A percentile compares a stretch with the other conserved stretches of the same genome.
Evolutionary conservation across 2,329 filamentous ascomycete species (phyloP).

Genomic region (Aspergillus unguis): DNA sequence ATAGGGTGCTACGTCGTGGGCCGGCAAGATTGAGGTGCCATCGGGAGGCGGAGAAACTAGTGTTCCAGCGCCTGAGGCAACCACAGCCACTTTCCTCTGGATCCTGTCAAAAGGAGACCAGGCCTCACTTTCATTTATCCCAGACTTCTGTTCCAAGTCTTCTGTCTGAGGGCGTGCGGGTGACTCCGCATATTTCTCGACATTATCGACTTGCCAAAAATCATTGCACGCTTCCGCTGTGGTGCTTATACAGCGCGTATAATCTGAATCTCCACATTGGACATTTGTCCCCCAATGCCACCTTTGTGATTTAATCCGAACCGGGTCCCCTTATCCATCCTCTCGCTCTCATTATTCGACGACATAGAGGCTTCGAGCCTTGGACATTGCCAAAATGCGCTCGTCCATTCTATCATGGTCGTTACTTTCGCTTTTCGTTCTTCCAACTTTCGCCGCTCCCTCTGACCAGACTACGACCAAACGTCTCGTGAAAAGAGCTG

Average conservation of each 20-base stretch:
- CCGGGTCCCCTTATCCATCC: conserved; percentile 7
- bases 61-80: conserved; percentile 19
- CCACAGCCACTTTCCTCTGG: conserved; percentile 11
- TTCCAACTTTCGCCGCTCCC: conserved; percentile 32
- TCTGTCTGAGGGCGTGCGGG: conserved; percentile 14
- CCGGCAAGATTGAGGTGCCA: conserved; percentile 25
- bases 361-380: conserved; percentile 17
- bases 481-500: conserved; percentile 29
- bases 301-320: conserved; percentile 25
- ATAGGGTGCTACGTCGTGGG: conserved; percentile 6
- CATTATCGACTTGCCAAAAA: neutral
- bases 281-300: conserved; percentile 24
- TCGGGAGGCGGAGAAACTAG: conserved; percentile 38
- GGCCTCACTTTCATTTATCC: conserved; percentile 17
- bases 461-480: conserved; percentile 19
- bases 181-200: conserved; percentile 8
- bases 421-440: conserved; percentile 36
- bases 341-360: conserved; percentile 13
- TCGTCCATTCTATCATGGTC: conserved; percentile 37
- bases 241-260: conserved; percentile 11
- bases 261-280: conserved; percentile 10
- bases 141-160: conserved; percentile 11
- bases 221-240: neutral
- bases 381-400: conserved; percentile 33
- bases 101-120: conserved; percentile 13